Base-by-base conservation (phyloP, 257 asterid species). In the Cynanchum wilfordii region DNA sequence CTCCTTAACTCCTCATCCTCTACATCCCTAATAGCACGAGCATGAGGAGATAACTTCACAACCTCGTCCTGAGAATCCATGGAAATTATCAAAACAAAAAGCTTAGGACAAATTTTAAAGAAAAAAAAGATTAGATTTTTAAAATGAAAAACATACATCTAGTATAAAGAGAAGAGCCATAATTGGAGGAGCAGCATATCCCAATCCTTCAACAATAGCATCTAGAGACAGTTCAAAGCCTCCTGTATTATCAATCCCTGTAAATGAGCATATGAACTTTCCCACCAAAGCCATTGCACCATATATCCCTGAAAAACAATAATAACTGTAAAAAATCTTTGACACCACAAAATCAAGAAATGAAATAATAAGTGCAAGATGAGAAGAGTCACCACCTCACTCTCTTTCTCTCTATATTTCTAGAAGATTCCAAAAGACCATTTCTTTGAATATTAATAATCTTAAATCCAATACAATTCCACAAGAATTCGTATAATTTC, bases 261-360 rank as follows among this genome's bases (percentile, higher is more conserved):
- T 82, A 68, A 89, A 80, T 25, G 97, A 91, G 86, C 97, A 94
- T 81, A 94, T 89, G 79, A 91, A 94, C 74, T 85, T 87, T 82
- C 99, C 99, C 7, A 95, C 96, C 77, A 94, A 76, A 69, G 96
- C 96, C 99, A 94, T 94, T 57, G 95, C 96, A 20, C 90, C 95
- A 30, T 94, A 91, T 84, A 94, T 87, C 16, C 99, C 99, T 94
- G 70, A 71, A 49, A 75, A 33, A 64, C 73, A 64, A 30, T 58
- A 22, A 40, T 10, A 55, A 42, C 47, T 3, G 51, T 5, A 52
- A 36, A 62, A 42, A 68, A 68, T 49, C 25, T 17, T 19, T 50
- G 33, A 0, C 51, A 44, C 3, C 29, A 42, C 17, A 19, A 22
- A 59, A 58, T 19, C 11, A 8, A 47, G 11, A 60, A 59, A 1